Percentiles rank a stretch among this genome's conserved stretches.
Conservation (phyloP, 805 yeast genomes). For the Wickerhamomyces bovis region DNA sequence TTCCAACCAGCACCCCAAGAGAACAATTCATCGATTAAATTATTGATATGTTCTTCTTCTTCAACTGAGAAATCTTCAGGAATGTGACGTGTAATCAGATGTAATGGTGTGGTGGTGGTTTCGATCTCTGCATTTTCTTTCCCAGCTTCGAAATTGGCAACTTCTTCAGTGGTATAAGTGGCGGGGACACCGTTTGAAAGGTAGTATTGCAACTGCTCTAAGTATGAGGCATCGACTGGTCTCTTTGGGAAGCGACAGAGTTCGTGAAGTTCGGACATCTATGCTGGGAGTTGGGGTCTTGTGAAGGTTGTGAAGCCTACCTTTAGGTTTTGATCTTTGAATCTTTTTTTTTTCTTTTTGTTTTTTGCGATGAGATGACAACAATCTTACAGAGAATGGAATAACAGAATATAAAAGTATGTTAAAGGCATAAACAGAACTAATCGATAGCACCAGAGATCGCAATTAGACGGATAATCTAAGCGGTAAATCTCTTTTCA, state of each 20-base stretch:
- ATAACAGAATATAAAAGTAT: background rate
- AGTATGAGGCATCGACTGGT: conserved; percentile 43
- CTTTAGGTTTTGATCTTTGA: too few relatives aligned
- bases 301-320: too few relatives aligned
- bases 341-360: background rate
- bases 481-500: conserved; percentile 54
- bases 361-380: conserved; percentile 6
- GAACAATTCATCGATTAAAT: conserved; percentile 60
- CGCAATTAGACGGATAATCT: background rate
- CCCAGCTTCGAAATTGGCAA: conserved; percentile 47
- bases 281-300: background rate
- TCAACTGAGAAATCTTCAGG: conserved; percentile 32
- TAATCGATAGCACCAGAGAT: background rate
- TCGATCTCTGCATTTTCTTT: conserved; percentile 29
- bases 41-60: conserved; percentile 40
- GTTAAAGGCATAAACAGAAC: background rate
- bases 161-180: conserved; percentile 78
- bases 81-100: conserved; percentile 53
- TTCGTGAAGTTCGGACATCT: conserved; percentile 73
- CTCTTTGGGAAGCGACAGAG: conserved; percentile 44
- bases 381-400: background rate
- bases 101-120: conserved; percentile 75
- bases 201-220: conserved; percentile 39
- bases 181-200: conserved; percentile 70
- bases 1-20: conserved; percentile 94